phyloP scores from a whole-genome alignment of 106 monocot species.

The Platanthera guangdongensis region DNA sequence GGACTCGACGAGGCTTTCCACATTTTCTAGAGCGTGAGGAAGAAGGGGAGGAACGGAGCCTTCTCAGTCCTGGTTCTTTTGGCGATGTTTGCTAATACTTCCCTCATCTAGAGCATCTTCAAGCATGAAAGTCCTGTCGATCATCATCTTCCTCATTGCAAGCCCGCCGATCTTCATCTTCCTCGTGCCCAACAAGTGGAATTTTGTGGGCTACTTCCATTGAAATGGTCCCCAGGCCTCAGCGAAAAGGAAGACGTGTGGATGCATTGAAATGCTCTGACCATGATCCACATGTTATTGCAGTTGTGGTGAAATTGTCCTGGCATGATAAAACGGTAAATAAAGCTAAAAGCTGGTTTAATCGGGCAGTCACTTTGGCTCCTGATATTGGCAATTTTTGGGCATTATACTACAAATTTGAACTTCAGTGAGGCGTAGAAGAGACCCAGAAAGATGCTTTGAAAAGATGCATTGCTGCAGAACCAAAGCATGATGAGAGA shows the following conservation, averaged over 20 bases:
- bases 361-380: constrained; percentile 78
- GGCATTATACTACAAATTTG: constrained; percentile 86
- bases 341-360: constrained; percentile 87
- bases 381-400: constrained; percentile 96
- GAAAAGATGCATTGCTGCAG: constrained; percentile 69
- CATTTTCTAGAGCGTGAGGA: too few relatives aligned
- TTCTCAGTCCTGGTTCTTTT: too few relatives aligned
- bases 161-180: too few relatives aligned
- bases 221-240: constrained; percentile 84
- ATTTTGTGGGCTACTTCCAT: constrained; percentile 88
- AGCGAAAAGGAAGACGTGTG: constrained; percentile 67
- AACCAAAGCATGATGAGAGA: constrained; percentile 89
- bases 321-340: constrained; percentile 95
- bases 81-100: too few relatives aligned
- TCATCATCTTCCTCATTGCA: too few relatives aligned
- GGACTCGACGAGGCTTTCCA: too few relatives aligned
- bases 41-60: too few relatives aligned
- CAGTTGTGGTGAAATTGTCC: constrained; percentile 77
- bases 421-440: constrained; percentile 81
- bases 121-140: too few relatives aligned
- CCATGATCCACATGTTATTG: constrained; percentile 90
- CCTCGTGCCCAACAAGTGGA: constrained; percentile 66
- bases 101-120: too few relatives aligned
- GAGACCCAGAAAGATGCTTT: constrained; percentile 80
- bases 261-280: constrained; percentile 83